These are phyloP conservation scores for Neofusicoccum parvum DNA, from an alignment of 2,329 filamentous ascomycete species.

Conservation along the genomic window DNA sequence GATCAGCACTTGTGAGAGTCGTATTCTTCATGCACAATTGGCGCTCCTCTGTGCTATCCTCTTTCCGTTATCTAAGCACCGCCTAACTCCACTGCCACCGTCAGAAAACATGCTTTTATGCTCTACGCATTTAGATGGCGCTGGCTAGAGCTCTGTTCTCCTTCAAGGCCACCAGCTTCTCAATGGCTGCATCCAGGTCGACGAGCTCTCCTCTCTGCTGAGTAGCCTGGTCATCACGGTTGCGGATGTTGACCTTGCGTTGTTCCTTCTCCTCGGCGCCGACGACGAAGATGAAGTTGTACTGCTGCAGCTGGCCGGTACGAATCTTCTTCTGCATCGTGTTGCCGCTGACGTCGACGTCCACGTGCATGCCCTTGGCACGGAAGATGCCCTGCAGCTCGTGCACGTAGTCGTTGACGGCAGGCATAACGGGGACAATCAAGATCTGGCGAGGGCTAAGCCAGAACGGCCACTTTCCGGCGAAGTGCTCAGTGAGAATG, in stretches of 20 bases:
- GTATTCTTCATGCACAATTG: constrained; percentile 5
- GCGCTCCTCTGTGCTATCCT: background rate
- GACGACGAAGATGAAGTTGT: constrained; percentile 80
- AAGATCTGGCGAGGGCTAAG: constrained; percentile 79
- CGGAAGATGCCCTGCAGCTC: constrained; percentile 73
- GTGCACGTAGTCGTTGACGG: constrained; percentile 70
- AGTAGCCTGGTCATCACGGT: constrained; percentile 63
- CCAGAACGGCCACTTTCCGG: constrained; percentile 89
- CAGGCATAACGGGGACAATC: constrained; percentile 75
- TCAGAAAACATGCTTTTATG: constrained; percentile 9
- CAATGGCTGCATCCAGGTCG: constrained; percentile 60
- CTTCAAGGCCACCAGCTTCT: constrained; percentile 52
- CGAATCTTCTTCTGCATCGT: constrained; percentile 90
- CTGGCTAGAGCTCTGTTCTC: constrained; percentile 46
- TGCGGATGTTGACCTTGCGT: constrained; percentile 64
- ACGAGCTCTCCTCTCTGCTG: constrained; percentile 65
- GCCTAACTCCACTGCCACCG: constrained; percentile 4
- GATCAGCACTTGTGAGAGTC: background rate
- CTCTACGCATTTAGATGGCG: constrained; percentile 25
- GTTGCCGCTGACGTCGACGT: constrained; percentile 72
- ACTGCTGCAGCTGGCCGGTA: constrained; percentile 76
- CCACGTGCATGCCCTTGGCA: constrained; percentile 68
- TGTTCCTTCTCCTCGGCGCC: constrained; percentile 63
- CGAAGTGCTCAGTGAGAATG: constrained; percentile 82
- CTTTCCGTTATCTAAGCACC: constrained; percentile 12